A percentile compares a stretch with the other conserved stretches of the same genome.
Conservation (phyloP, 106 monocot species). For the Dendrobium chrysotoxum region DNA sequence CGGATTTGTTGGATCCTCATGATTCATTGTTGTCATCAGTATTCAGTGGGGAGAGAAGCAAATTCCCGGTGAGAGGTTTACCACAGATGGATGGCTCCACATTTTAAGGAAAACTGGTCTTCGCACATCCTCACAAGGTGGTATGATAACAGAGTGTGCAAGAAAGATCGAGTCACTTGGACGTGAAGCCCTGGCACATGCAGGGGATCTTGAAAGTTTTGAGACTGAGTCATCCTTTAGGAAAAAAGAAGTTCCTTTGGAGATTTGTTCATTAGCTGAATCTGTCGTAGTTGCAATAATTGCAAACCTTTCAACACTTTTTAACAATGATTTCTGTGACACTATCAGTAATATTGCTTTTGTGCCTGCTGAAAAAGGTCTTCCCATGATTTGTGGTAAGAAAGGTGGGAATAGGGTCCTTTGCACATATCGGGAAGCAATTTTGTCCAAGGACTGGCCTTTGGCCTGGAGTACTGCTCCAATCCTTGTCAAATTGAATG, state of each 20-base stretch:
- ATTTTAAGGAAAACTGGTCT: conserved; percentile 82
- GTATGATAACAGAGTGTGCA: conserved; percentile 77
- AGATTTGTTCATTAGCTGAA: conserved; percentile 67
- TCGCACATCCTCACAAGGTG: conserved; percentile 63
- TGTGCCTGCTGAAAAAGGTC: conserved; percentile 92
- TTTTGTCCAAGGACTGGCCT: conserved; percentile 89
- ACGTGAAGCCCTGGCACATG: conserved; percentile 24
- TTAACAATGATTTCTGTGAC: conserved; percentile 78
- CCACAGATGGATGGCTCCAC: conserved; percentile 67
- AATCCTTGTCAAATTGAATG: conserved; percentile 55
- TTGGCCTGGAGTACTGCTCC: conserved; percentile 94
- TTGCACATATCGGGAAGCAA: conserved; percentile 70
- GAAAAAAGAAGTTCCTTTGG: conserved; percentile 48
- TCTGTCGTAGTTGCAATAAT: conserved; percentile 72
- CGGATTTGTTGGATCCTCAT: conserved; percentile 79
- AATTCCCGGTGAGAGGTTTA: conserved; percentile 82
- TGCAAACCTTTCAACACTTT: conserved; percentile 66
- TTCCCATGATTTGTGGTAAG: conserved; percentile 90
- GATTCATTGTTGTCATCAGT: conserved; percentile 77
- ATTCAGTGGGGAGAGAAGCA: conserved; percentile 59
- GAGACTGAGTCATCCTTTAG: conserved; percentile 42
- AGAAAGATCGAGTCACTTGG: conserved; percentile 77
- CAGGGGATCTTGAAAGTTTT: conserved; percentile 37
- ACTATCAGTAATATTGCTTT: conserved; percentile 68
- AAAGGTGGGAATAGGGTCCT: conserved; percentile 78